Conservation (phyloP, 805 yeast species). For the Ogataea methanolica region DNA sequence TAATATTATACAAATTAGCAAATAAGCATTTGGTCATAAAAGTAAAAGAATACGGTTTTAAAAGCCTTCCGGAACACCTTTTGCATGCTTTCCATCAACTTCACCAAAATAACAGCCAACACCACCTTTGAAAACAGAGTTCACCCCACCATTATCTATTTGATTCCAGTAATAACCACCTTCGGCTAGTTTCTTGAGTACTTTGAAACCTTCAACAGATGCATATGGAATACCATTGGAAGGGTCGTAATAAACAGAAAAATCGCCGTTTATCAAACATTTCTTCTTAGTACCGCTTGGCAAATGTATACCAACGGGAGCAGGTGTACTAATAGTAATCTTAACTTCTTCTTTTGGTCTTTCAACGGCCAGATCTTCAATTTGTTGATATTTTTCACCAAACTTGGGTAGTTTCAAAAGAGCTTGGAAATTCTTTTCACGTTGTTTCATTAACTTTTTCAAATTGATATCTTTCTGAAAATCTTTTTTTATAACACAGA, state of each 20-base stretch:
- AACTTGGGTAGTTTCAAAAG: slow-evolving; percentile 52
- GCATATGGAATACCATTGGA: slow-evolving; percentile 81
- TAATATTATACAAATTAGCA: neutral
- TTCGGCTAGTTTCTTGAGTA: slow-evolving; percentile 50
- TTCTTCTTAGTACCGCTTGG: slow-evolving; percentile 63
- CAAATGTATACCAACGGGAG: slow-evolving; percentile 69
- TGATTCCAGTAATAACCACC: slow-evolving; percentile 53
- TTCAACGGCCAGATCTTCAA: slow-evolving; percentile 38
- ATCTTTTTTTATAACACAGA: slow-evolving; percentile 26
- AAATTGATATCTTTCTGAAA: slow-evolving; percentile 23
- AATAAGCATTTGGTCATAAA: neutral
- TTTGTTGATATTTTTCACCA: slow-evolving; percentile 47
- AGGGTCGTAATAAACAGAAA: slow-evolving; percentile 85
- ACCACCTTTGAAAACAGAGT: slow-evolving; percentile 29
- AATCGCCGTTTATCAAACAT: slow-evolving; percentile 73
- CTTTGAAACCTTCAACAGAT: slow-evolving; percentile 73
- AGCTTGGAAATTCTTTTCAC: slow-evolving; percentile 35
- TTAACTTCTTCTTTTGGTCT: slow-evolving; percentile 44
- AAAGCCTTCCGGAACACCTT: slow-evolving; percentile 87
- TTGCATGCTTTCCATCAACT: slow-evolving; percentile 52
- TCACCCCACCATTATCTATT: slow-evolving; percentile 41
- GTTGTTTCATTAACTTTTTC: slow-evolving; percentile 18
- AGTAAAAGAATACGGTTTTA: slow-evolving; percentile 18
- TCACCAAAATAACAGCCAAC: slow-evolving; percentile 39
- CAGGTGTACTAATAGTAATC: slow-evolving; percentile 54